phyloP scores from a whole-genome alignment of 1,139 yeast genomes.

The Taphrina sp. region DNA sequence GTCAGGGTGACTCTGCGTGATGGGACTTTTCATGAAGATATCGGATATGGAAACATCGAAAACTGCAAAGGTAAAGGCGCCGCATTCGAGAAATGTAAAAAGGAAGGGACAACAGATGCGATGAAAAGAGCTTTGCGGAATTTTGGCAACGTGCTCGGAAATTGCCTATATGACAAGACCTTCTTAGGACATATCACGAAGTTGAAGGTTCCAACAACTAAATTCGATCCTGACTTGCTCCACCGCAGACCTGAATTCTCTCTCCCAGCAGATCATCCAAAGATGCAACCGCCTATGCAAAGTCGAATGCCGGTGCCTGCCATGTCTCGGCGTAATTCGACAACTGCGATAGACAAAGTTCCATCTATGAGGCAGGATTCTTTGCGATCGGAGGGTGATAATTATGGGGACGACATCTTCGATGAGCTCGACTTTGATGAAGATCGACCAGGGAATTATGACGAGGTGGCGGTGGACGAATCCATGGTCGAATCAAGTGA shows the following conservation, averaged over 20 bases:
- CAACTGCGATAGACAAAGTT: constrained; percentile 1
- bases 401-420: constrained; percentile 14
- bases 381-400: constrained; percentile 8
- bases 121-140: constrained; percentile 70
- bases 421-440: constrained; percentile 25
- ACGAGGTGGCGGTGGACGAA: constrained; percentile 18
- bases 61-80: constrained; percentile 61
- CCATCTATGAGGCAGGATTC: constrained; percentile 7
- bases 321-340: constrained; percentile 2
- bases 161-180: constrained; percentile 66
- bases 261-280: constrained; percentile 11
- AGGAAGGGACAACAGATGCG: constrained; percentile 78
- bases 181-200: constrained; percentile 55
- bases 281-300: constrained; percentile 1
- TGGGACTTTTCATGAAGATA: constrained; percentile 74
- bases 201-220: constrained; percentile 41
- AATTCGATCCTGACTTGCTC: constrained; percentile 24
- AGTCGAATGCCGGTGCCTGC: constrained; percentile 16
- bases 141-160: constrained; percentile 75
- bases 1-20: constrained; percentile 65
- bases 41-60: constrained; percentile 71
- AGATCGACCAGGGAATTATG: constrained; percentile 23
- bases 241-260: constrained; percentile 28
- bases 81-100: constrained; percentile 72
- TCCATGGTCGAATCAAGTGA: neutral